Evolutionary conservation across 2,329 filamentous ascomycete genomes (phyloP).

Genomic region (Cyclaneusma minus): DNA sequence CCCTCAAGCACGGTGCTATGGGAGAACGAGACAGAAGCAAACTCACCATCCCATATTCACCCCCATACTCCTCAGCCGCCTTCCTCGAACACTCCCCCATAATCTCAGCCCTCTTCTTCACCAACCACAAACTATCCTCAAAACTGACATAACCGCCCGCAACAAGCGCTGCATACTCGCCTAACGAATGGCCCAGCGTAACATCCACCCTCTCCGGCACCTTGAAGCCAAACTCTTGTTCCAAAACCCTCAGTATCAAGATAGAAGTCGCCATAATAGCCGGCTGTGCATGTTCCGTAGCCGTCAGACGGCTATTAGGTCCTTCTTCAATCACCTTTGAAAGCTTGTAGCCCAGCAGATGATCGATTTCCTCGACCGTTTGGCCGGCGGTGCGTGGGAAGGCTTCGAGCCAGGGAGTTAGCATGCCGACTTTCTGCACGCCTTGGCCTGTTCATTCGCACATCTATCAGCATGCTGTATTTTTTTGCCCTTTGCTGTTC

Average conservation of each 20-base stretch:
- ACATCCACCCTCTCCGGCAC: slow-evolving; percentile 59
- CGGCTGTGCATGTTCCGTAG: slow-evolving; percentile 79
- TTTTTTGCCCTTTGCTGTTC: too few relatives aligned
- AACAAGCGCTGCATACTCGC: slow-evolving; percentile 84
- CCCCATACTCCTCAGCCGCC: slow-evolving; percentile 51
- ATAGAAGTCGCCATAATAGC: slow-evolving; percentile 94
- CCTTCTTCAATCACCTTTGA: slow-evolving; percentile 67
- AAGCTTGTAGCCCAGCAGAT: slow-evolving; percentile 57
- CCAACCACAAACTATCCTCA: slow-evolving; percentile 60
- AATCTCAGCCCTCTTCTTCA: slow-evolving; percentile 61
- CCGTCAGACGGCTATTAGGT: slow-evolving; percentile 60
- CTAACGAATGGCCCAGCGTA: slow-evolving; percentile 77
- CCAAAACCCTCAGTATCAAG: slow-evolving; percentile 74
- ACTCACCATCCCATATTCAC: slow-evolving; percentile 93
- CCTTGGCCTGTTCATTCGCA: slow-evolving; percentile 51
- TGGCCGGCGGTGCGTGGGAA: slow-evolving; percentile 65
- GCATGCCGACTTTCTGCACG: slow-evolving; percentile 80
- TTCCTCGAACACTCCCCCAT: slow-evolving; percentile 65
- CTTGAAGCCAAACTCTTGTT: slow-evolving; percentile 69
- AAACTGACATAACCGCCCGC: slow-evolving; percentile 70
- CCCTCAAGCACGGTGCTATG: not conserved
- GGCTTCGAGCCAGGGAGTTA: slow-evolving; percentile 68
- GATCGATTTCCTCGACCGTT: slow-evolving; percentile 78
- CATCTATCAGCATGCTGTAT: too few relatives aligned
- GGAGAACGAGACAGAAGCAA: not conserved